Base-by-base conservation (phyloP, 2,329 filamentous ascomycete species). In the Phyllosticta citribraziliensis region DNA sequence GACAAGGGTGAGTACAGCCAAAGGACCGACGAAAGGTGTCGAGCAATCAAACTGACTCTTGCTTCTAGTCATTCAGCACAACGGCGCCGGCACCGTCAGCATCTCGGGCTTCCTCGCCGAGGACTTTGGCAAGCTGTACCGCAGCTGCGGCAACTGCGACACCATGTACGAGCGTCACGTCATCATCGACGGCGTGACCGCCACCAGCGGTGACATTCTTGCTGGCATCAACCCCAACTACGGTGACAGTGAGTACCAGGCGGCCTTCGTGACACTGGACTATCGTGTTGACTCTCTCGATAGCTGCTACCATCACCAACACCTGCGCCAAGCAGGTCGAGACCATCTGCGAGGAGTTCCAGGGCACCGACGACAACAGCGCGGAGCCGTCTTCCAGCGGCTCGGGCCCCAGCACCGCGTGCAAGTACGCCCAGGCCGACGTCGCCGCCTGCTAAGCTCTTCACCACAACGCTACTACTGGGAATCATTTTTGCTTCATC, bases 301-400 rank as follows among this genome's bases (percentile, higher is more conserved):
- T 76, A 79, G 75, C 74, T 1, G 77, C 76, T 58, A 74, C 67
- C 8, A 73, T 79, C 63, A 74, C 71, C 61, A 76, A 77, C 64
- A 74, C 74, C 17, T 74, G 72, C 55, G 67, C 67, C 55, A 63
- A 67, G 24, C 64, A 65, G 51, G 67, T 64, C 55, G 66, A 61
- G 27, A 20, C 62, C 47, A 64, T 70, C 54, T 70, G 68, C 63
- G 67, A 67, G 63, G 54, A 70, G 25, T 72, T 66, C 64, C 66
- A 69, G 64, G 69, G 70, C 47, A 63, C 52, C 59, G 55, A 57
- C 33, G 67, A 68, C 14, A 67, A 65, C 19, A 64, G 64, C 52
- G 67, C 63, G 17, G 68, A 72, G 65, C 69, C 69, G 1, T 68
- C 55, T 20, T 69, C 70, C 67, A 69, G 67, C 24, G 65, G 47